A percentile compares a stretch with the other conserved stretches of the same genome.
Conservation (phyloP, 371 early-diverging fungal genomes). For the Basidiobolus meristosporus region DNA sequence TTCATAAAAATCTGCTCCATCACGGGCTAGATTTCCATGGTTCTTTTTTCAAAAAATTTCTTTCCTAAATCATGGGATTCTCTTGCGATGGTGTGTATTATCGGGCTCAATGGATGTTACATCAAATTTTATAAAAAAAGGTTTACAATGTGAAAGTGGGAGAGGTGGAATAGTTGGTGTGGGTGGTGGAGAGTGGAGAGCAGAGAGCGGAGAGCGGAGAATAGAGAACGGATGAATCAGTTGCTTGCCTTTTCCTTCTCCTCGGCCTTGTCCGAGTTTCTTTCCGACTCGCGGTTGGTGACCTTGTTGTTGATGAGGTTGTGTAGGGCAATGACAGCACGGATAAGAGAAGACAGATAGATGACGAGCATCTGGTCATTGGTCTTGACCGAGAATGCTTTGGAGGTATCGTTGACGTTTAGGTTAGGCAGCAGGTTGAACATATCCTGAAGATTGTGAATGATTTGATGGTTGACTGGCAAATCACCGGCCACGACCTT, state of each 20-base stretch:
- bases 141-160: neutral
- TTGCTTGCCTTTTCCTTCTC: conserved; percentile 13
- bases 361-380: conserved; percentile 89
- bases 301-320: conserved; percentile 88
- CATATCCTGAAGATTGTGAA: conserved; percentile 91
- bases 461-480: conserved; percentile 87
- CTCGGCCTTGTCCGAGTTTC: conserved; percentile 15
- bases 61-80: too few relatives aligned
- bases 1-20: too few relatives aligned
- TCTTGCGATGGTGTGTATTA: too few relatives aligned
- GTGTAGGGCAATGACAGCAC: conserved; percentile 89
- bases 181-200: neutral
- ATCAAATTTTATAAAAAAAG: neutral
- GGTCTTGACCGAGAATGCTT: conserved; percentile 76
- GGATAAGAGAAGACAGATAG: conserved; percentile 73
- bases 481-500: conserved; percentile 71
- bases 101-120: neutral
- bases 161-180: neutral
- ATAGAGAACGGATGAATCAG: conserved; percentile 6
- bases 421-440: conserved; percentile 88
- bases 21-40: too few relatives aligned
- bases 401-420: conserved; percentile 42
- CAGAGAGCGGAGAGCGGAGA: too few relatives aligned
- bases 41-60: too few relatives aligned
- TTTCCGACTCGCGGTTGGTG: conserved; percentile 30